These are phyloP conservation scores for Suhomyces taliae DNA, from an alignment of 1,139 yeast species.

Conservation along the genomic window DNA sequence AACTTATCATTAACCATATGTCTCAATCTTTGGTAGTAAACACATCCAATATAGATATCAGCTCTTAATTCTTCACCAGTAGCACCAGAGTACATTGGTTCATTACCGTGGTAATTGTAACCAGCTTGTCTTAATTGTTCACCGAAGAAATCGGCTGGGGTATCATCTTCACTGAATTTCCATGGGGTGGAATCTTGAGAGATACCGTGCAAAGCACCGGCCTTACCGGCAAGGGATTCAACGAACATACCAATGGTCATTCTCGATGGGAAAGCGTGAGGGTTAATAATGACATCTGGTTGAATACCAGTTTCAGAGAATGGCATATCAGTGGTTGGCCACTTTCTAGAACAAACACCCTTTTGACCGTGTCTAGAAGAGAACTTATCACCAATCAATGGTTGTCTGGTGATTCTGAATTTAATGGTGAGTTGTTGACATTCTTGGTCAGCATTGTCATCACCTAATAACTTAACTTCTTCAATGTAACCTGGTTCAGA, in stretches of 20 bases:
- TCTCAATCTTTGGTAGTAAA: slow-evolving; percentile 95
- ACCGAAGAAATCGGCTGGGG: slow-evolving; percentile 97
- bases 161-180: slow-evolving; percentile 86
- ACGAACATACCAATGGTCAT: slow-evolving; percentile 99
- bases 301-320: slow-evolving; percentile 94
- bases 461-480: slow-evolving; percentile 90
- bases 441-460: slow-evolving; percentile 75
- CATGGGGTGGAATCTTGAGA: slow-evolving; percentile 98
- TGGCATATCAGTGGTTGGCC: slow-evolving; percentile 98
- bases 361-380: slow-evolving; percentile 99
- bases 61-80: slow-evolving; percentile 97
- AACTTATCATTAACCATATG: slow-evolving; percentile 99
- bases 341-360: slow-evolving; percentile 98
- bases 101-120: slow-evolving; percentile 96
- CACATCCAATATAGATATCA: slow-evolving; percentile 94
- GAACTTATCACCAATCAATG: slow-evolving; percentile 96
- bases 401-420: slow-evolving; percentile 87
- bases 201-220: slow-evolving; percentile 97
- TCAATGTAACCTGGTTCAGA: slow-evolving; percentile 94
- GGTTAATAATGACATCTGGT: slow-evolving; percentile 96
- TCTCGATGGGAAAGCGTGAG: slow-evolving; percentile 99
- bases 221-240: slow-evolving; percentile 95
- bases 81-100: slow-evolving; percentile 98
- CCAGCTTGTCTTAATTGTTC: slow-evolving; percentile 87
- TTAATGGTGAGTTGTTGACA: slow-evolving; percentile 85